Evolutionary conservation across 139 green algal genomes (phyloP), one percentile per base, ranked within the genome.

Genomic region (Chlorella sp.): DNA sequence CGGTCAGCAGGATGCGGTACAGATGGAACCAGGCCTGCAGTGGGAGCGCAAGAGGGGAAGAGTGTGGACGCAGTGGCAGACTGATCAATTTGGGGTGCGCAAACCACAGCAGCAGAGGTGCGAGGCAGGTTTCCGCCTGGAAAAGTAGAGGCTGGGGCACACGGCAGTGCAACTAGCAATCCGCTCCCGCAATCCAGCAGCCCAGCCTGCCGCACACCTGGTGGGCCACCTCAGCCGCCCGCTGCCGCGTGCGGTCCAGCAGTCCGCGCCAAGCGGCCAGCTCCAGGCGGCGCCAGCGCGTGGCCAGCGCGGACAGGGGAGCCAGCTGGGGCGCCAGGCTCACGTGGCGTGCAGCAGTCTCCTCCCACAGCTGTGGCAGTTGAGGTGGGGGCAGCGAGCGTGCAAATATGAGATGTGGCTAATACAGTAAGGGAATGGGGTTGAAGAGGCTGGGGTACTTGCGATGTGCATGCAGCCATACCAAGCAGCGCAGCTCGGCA

Each of bases 201-300:
- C 69, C 28, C 69, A 75, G 36, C 36, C 69, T 6, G 25, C 21
- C 39, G 23, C 70, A 3, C 74, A 81, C 75, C 75, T 82, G 76
- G 36, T 82, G 76, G 1, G 78, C 78, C 39, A 26, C n/a, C 7
- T n/a, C 62, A 36, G 78, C 78, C 6, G 63, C 62, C 1, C 63
- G 78, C 41, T 16, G 39, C 39, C 63, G 41, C n/a, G 74, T 81
- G 0, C 83, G 69, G 9, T 89, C 87, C 36, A 99, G 85, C 74
- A 95, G 86, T 25, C 78, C 76, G 34, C 90, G 86, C 97, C 97
- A 99, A 60, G 83, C 91, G 6, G 87, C 90, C 34, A 99, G 92
- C 94, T 99, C 97, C 55, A 98, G 81, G 62, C 89, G 85, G 15
- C 97, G 90, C 97, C 97, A 99, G 67, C 97, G 92, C 13, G 88